These are phyloP conservation scores for Tricholomella constricta DNA, from an alignment of 768 basidiomycete genomes.

Conservation along the genomic window DNA sequence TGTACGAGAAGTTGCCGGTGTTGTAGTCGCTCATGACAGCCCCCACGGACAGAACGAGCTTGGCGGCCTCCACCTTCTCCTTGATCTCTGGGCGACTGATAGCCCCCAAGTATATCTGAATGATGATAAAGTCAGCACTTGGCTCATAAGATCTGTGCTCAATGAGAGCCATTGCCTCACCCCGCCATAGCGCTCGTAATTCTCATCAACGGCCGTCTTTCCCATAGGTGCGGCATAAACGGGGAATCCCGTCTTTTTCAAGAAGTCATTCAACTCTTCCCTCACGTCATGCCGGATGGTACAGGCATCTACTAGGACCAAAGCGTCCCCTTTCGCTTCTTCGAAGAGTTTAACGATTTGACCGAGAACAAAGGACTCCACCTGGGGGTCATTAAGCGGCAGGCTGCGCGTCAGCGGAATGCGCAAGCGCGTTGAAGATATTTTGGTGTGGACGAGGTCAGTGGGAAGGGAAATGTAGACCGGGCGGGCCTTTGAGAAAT, in stretches of 20 bases:
- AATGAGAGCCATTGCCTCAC: constrained; percentile 46
- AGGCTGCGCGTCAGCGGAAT: constrained; percentile 53
- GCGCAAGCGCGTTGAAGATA: constrained; percentile 64
- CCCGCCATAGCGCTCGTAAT: constrained; percentile 74
- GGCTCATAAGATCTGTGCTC: background rate
- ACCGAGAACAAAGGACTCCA: constrained; percentile 71
- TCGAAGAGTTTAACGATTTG: constrained; percentile 69
- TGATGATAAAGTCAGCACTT: background rate
- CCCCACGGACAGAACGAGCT: constrained; percentile 76
- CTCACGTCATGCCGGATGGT: constrained; percentile 69
- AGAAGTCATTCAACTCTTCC: constrained; percentile 62
- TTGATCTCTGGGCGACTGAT: constrained; percentile 67
- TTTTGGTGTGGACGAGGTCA: constrained; percentile 71
- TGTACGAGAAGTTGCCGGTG: constrained; percentile 84
- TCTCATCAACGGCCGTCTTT: constrained; percentile 74
- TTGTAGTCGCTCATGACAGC: constrained; percentile 80
- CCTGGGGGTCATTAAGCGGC: constrained; percentile 55
- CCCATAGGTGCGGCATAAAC: constrained; percentile 83
- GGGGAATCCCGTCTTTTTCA: constrained; percentile 66
- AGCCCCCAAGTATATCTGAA: constrained; percentile 74
- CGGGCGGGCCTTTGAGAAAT: constrained; percentile 62
- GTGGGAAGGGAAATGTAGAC: constrained; percentile 88
- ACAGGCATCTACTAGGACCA: constrained; percentile 84
- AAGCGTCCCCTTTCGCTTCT: constrained; percentile 63
- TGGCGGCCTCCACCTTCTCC: constrained; percentile 72